phyloP scores from a whole-genome alignment of 768 basidiomycete species.

The Crassisporium funariophilum region DNA sequence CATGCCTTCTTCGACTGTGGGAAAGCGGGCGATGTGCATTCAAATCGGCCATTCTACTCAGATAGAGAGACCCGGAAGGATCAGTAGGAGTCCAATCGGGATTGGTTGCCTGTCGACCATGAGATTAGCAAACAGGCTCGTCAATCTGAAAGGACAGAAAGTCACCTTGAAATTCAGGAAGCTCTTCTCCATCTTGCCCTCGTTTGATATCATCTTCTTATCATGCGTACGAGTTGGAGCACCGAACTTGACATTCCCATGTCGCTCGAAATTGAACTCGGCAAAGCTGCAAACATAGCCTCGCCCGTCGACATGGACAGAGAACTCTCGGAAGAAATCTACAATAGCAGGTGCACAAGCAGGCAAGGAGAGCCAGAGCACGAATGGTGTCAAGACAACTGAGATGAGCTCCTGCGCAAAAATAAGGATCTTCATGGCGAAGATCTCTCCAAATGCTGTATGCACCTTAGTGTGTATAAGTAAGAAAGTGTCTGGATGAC shows the following conservation, averaged over 20 bases:
- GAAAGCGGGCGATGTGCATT: conserved; percentile 48
- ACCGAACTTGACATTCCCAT: conserved; percentile 95
- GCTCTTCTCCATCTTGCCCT: conserved; percentile 99
- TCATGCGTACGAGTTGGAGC: conserved; percentile 72
- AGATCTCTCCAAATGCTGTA: conserved; percentile 87
- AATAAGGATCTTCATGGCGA: conserved; percentile 88
- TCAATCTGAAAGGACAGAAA: neutral
- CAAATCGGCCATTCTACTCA: conserved; percentile 79
- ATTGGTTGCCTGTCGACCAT: conserved; percentile 70
- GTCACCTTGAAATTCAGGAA: conserved; percentile 88
- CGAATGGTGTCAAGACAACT: conserved; percentile 91
- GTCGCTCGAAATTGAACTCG: conserved; percentile 95
- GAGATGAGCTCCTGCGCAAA: conserved; percentile 90
- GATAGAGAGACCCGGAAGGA: conserved; percentile 87
- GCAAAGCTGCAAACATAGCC: conserved; percentile 99
- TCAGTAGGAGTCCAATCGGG: conserved; percentile 96
- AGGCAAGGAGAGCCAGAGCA: conserved; percentile 92
- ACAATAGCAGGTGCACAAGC: conserved; percentile 87
- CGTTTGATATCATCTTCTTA: conserved; percentile 79
- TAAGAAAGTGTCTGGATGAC: too few relatives aligned
- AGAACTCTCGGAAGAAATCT: conserved; percentile 98
- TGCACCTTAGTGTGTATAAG: conserved; percentile 66
- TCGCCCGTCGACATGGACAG: conserved; percentile 93
- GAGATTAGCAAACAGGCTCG: neutral
- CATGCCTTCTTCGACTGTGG: conserved; percentile 38